Conservation (phyloP, 257 asterid genomes). For the Solanum infundibuliforme region DNA sequence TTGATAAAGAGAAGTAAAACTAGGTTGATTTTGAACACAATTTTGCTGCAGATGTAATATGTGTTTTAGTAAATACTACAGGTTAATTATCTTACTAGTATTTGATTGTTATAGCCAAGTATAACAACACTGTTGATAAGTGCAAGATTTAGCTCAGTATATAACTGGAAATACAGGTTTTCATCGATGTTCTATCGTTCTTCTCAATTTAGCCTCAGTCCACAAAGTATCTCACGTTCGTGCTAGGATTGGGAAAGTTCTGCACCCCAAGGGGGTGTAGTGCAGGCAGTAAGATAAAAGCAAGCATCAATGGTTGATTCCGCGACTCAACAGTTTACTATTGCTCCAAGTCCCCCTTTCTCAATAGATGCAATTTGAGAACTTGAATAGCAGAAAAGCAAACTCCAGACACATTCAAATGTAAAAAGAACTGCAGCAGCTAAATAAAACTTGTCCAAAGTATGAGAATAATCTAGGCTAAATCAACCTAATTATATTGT, state of each 20-base stretch:
- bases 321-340: neutral
- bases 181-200: neutral
- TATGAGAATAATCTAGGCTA: neutral
- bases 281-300: neutral
- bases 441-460: neutral
- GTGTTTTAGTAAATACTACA: neutral
- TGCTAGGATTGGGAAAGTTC: neutral
- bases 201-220: neutral
- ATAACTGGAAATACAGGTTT: neutral
- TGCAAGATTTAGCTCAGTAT: neutral
- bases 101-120: neutral
- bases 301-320: neutral
- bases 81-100: neutral
- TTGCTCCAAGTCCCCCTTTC: neutral
- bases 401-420: neutral
- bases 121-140: neutral
- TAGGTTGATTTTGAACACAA: neutral
- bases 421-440: neutral
- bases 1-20: conserved; percentile 43
- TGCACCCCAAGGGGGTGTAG: neutral
- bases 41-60: conserved; percentile 12
- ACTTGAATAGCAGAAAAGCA: neutral
- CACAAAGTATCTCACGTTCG: neutral
- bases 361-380: neutral
- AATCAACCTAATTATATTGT: neutral